Evolutionary conservation across 306 rosid species (phyloP), one percentile per base, ranked within the genome.

Genomic region (Prinsepia uniflora): DNA sequence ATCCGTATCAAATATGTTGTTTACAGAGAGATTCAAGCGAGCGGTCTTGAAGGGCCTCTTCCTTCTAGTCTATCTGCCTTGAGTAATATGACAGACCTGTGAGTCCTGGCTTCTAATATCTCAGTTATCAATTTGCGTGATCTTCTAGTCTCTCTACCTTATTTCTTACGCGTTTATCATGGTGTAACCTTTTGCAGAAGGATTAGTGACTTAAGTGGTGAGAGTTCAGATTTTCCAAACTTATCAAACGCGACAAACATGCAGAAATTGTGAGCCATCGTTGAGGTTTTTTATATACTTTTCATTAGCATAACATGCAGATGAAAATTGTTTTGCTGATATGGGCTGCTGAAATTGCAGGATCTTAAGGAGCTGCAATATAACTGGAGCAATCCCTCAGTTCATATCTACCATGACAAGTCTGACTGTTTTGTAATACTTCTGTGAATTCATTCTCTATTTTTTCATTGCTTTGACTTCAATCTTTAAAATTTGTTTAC

Each of bases 11-110:
- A 8, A 42, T 65, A 17, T 48, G 34, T 5, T 66, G 8, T 45
- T 50, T 8, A 59, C 55, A 80, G 84, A 36, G 84, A 75, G 72
- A 71, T 80, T 48, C 67, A 71, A 60, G 76, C 55, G 4, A 75
- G 71, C 67, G 80, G 84, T 58, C 45, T 75, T 40, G 67, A 71
- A 47, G 84, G 84, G 19, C 80, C 84, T 10, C 66, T 80, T 66
- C 84, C 84, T 12, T 45, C 73, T 17, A 71, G 42, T 44, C 48
- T 80, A 65, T 75, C 77, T 65, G 34, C 42, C 50, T 13, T 71
- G n/a, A 58, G n/a, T 59, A 44, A 60, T 18, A 59, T 80, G 53
- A 50, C 30, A 2, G 17, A 65, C 13, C 61, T 80, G 84, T 80
- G 65, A 80, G 80, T 75, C 36, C 7, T 59, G 39, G 2, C 20